Evolutionary conservation across 129 eudicot genomes (phyloP).

Genomic region (Helianthus tuberosus): DNA sequence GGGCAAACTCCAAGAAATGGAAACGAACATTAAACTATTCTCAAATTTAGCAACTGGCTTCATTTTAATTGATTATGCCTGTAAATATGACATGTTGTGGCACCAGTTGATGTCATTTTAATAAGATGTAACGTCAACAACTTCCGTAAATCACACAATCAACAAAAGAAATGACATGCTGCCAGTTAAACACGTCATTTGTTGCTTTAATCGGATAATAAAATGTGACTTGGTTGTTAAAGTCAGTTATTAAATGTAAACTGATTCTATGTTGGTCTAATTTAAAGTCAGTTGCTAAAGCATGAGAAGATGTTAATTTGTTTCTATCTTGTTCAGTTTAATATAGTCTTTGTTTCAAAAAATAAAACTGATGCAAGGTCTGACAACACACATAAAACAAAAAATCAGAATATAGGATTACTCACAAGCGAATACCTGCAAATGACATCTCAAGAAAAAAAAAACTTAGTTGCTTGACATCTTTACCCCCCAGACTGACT

Average conservation of each 20-base stretch:
- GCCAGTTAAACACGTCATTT: background rate
- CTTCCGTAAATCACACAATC: background rate
- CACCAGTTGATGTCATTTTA: background rate
- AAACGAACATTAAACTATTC: background rate
- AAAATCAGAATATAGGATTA: background rate
- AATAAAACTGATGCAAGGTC: background rate
- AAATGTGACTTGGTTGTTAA: background rate
- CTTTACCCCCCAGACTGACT: slow-evolving; percentile 97
- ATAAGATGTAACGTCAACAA: background rate
- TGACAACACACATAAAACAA: background rate
- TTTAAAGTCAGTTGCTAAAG: background rate
- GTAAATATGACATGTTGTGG: too few relatives aligned
- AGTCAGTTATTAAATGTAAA: background rate
- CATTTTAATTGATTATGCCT: too few relatives aligned
- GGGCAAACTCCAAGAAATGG: background rate
- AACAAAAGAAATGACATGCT: background rate
- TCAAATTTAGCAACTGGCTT: background rate
- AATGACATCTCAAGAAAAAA: background rate
- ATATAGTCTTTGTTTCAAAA: background rate
- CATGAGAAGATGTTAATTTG: background rate
- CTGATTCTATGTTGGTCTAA: background rate
- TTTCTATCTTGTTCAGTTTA: background rate
- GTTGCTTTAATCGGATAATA: background rate
- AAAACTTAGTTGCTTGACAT: slow-evolving; percentile 88
- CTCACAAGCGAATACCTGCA: background rate